Evolutionary conservation across 495 filamentous ascomycete genomes (phyloP), one percentile per base, ranked within the genome.

Genomic region (Wilcoxina mikolae): DNA sequence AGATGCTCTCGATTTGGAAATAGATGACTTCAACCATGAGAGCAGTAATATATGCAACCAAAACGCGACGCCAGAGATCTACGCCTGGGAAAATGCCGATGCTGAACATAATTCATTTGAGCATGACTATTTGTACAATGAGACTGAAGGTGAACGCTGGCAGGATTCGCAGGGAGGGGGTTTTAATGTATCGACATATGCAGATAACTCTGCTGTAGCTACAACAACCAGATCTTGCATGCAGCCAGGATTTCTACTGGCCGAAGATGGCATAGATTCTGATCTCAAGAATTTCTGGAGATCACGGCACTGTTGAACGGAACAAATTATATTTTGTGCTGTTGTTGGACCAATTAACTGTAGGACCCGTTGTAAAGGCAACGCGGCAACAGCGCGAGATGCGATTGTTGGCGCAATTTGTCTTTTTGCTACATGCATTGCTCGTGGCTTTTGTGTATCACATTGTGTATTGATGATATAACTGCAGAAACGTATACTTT

Each of bases 211-310:
- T 24, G 43, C 17, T 1, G 15, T 11, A 46, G 22, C n/a, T 24
- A 46, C 22, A 18, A 46, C 17, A 20, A 20, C 3, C 11, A 18
- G n/a, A 3, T 46, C n/a, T 46, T 17, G 11, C n/a, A 11, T 20
- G 27, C 46, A 9, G 24, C 46, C 15, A 39, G 2, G 20, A 49
- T 20, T 15, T 17, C 23, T 24, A 7, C 23, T 18, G n/a, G 43
- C 15, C 11, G 15, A 11, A 11, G 23, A 17, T 18, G 43, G 23
- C 11, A 24, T 24, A 24, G 22, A 17, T 46, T 24, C 15, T 11
- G 35, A 46, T 24, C 43, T 46, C 43, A 46, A 24, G 43, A 46
- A 24, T 24, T 46, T 46, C 43, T 46, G 43, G 43, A 17, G n/a
- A 18, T 20, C 43, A 3, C 43, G 22, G 15, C 43, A 20, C 11